These are phyloP conservation scores for Paxillus rubicundulus DNA, from an alignment of 768 basidiomycete genomes.

Conservation along the genomic window DNA sequence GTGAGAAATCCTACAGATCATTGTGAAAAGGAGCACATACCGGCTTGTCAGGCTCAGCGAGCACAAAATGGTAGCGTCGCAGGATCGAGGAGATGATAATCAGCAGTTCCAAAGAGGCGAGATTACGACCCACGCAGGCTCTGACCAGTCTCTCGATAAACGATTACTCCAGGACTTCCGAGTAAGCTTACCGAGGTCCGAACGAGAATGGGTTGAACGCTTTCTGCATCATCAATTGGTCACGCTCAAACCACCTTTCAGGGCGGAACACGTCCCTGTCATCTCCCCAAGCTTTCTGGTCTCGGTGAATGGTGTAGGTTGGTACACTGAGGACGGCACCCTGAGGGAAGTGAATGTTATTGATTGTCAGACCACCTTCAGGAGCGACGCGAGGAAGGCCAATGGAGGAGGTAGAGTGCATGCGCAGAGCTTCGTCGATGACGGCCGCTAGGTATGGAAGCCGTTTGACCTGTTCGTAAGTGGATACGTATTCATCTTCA, in stretches of 20 bases:
- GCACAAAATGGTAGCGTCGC: conserved; percentile 70
- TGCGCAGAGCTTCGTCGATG: conserved; percentile 81
- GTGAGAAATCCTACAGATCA: conserved; percentile 4
- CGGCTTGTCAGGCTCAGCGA: conserved; percentile 55
- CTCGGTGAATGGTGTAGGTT: conserved; percentile 80
- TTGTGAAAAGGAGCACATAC: conserved; percentile 36
- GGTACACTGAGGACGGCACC: conserved; percentile 81
- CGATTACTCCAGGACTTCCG: background rate
- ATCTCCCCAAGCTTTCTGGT: conserved; percentile 69
- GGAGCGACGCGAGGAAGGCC: conserved; percentile 83
- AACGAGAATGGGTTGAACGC: conserved; percentile 85
- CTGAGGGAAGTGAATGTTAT: conserved; percentile 55
- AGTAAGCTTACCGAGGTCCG: conserved; percentile 60
- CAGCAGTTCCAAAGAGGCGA: conserved; percentile 75
- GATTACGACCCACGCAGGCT: conserved; percentile 81
- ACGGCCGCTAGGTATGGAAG: conserved; percentile 82
- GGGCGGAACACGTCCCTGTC: conserved; percentile 75
- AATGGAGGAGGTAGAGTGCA: conserved; percentile 81
- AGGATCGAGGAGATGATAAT: conserved; percentile 81
- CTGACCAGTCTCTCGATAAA: conserved; percentile 33
- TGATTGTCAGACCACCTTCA: conserved; percentile 63
- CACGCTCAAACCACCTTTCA: conserved; percentile 81
- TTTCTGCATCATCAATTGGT: conserved; percentile 57
- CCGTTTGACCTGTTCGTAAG: conserved; percentile 66
- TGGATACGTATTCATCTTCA: conserved; percentile 59